Evolutionary conservation across 768 basidiomycete genomes (phyloP).

Genomic region (Pleurotus tuber-regium): DNA sequence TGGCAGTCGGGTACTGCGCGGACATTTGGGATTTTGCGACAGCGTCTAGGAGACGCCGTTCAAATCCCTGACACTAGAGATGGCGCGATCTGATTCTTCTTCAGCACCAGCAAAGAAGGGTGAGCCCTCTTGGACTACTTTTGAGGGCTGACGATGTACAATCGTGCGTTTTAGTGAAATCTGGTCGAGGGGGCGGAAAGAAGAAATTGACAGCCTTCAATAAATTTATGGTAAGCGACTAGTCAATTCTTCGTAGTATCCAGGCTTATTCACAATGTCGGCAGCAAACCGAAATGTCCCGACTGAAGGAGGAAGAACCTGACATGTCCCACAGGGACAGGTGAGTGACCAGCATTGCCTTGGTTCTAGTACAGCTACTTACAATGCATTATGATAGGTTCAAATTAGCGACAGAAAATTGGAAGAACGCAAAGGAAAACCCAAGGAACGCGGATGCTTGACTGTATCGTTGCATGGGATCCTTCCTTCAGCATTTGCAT

Average conservation of each 20-base stretch:
- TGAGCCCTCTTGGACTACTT: slow-evolving; percentile 29
- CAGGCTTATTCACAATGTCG: not conserved
- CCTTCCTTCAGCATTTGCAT: no score
- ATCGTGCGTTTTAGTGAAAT: slow-evolving; percentile 42
- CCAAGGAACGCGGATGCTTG: slow-evolving; percentile 39
- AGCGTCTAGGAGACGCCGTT: no score
- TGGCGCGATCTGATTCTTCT: slow-evolving; percentile 36
- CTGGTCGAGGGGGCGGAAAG: slow-evolving; percentile 47
- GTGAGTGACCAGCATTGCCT: no score
- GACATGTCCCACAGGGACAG: slow-evolving; percentile 71
- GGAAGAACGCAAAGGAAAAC: slow-evolving; percentile 74
- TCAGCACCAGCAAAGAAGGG: slow-evolving; percentile 51
- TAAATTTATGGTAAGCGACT: slow-evolving; percentile 57
- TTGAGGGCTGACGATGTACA: slow-evolving; percentile 16
- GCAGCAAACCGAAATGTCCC: slow-evolving; percentile 74
- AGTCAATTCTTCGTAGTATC: not conserved
- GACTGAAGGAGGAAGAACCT: slow-evolving; percentile 74
- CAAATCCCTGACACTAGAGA: slow-evolving; percentile 24
- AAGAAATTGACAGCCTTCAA: slow-evolving; percentile 75
- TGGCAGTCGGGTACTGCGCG: no score
- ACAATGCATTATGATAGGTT: slow-evolving; percentile 42
- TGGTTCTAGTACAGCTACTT: slow-evolving; percentile 15
- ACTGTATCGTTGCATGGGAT: not conserved
- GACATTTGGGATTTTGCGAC: no score
- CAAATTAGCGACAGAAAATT: slow-evolving; percentile 72